Conservation (phyloP, 2,329 filamentous ascomycete species). For the Alternaria sp. region DNA sequence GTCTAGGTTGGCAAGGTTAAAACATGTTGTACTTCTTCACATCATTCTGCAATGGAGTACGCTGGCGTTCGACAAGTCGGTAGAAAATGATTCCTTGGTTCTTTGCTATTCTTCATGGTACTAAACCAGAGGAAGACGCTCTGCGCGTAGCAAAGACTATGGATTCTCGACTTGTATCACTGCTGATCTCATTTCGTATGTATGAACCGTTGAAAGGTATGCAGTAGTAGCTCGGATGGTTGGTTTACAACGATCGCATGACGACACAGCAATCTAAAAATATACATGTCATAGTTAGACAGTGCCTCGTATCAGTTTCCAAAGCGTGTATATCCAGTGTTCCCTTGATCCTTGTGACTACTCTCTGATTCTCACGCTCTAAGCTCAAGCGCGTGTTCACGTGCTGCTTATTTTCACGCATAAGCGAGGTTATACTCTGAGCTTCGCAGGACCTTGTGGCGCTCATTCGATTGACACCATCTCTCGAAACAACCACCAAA, state of each 20-base stretch:
- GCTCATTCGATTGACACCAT: not conserved
- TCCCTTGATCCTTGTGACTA: not conserved
- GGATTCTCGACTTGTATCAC: not conserved
- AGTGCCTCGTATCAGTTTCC: not conserved
- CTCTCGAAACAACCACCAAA: not conserved
- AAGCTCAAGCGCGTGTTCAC: not conserved
- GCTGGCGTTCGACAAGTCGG: not conserved
- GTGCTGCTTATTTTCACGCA: not conserved
- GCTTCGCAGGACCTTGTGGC: not conserved
- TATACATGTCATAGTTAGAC: not conserved
- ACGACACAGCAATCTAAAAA: not conserved
- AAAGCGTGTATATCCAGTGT: not conserved
- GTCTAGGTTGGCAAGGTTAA: not conserved
- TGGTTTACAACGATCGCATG: not conserved
- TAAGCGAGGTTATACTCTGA: not conserved
- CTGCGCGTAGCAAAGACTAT: not conserved
- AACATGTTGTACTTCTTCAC: not conserved
- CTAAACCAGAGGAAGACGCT: not conserved
- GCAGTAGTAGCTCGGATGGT: not conserved
- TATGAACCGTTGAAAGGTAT: not conserved
- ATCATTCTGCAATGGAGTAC: not conserved
- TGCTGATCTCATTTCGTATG: not conserved
- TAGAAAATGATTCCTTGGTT: not conserved
- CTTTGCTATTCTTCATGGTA: not conserved
- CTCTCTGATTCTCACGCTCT: not conserved